Conservation (phyloP, 306 rosid species). For the Echinosophora koreensis region DNA sequence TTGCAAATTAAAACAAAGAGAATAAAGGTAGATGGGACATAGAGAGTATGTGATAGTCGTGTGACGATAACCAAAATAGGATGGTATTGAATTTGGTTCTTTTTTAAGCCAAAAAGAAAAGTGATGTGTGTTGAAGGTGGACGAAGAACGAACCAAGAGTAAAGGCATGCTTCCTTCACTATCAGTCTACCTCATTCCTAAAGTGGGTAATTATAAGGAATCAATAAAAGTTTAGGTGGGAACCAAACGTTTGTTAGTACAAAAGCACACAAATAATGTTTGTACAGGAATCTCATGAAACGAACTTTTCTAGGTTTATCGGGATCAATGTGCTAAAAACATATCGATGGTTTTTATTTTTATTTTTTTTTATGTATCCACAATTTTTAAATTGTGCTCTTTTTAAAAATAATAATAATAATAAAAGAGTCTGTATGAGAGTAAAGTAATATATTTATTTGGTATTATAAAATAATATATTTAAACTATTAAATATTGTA, state of each 20-base stretch:
- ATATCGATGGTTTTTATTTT: too few relatives aligned
- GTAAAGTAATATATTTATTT: too few relatives aligned
- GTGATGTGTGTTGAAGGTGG: conserved; percentile 44
- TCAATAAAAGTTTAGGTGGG: conserved; percentile 36
- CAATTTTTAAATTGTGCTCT: not conserved
- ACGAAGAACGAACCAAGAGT: conserved; percentile 13
- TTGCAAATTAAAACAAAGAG: conserved; percentile 43
- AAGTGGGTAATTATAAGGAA: conserved; percentile 50
- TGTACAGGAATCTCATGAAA: conserved; percentile 40
- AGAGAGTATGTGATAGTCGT: conserved; percentile 30
- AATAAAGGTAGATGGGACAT: conserved; percentile 47
- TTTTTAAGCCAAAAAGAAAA: conserved; percentile 35
- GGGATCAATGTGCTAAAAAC: conserved; percentile 4
- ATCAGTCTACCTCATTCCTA: conserved; percentile 37
- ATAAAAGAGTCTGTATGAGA: too few relatives aligned
- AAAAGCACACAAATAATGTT: conserved; percentile 37
- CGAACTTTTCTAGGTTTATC: not conserved
- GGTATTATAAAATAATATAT: too few relatives aligned
- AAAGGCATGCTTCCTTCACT: conserved; percentile 34
- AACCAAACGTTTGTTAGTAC: conserved; percentile 38
- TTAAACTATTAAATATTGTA: too few relatives aligned
- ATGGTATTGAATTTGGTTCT: conserved; percentile 35
- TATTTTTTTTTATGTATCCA: not conserved
- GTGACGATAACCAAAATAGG: conserved; percentile 32
- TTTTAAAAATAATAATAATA: too few relatives aligned